phyloP scores from a whole-genome alignment of 202 grass and related monocot species.

The Setaria italica region DNA sequence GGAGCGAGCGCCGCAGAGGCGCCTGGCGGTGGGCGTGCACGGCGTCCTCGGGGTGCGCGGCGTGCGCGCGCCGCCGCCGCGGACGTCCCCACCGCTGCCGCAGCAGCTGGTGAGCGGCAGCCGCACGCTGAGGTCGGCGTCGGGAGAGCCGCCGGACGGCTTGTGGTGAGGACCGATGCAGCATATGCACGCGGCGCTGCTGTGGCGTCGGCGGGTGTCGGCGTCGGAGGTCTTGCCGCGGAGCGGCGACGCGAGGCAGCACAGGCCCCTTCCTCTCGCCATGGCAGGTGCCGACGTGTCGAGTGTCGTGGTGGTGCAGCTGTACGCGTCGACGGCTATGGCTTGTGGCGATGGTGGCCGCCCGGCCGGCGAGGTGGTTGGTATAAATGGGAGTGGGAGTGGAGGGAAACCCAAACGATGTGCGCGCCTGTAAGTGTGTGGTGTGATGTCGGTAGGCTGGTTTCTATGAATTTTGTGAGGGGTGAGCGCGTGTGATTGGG shows the following conservation, averaged over 20 bases:
- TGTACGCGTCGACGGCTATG: not conserved
- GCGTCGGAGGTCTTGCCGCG: conserved; percentile 14
- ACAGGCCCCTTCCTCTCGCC: conserved; percentile 47
- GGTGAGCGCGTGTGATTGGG: conserved; percentile 48
- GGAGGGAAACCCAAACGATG: conserved; percentile 18
- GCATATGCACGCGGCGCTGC: conserved; percentile 77
- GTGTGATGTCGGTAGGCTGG: conserved; percentile 33
- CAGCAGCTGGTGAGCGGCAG: conserved; percentile 57
- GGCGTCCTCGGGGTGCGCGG: conserved; percentile 57
- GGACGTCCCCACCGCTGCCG: conserved; percentile 11
- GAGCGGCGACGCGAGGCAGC: conserved; percentile 58
- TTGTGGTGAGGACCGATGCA: conserved; percentile 71
- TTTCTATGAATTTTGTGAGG: not conserved
- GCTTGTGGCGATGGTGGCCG: conserved; percentile 37
- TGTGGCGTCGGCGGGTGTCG: conserved; percentile 11
- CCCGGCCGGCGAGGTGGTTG: conserved; percentile 27
- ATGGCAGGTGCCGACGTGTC: conserved; percentile 20
- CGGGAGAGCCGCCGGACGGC: conserved; percentile 12
- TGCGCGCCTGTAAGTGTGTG: conserved; percentile 47
- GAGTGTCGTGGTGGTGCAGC: not conserved
- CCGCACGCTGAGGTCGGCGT: conserved; percentile 21
- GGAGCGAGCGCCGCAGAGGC: conserved; percentile 54
- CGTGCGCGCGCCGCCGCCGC: conserved; percentile 23
- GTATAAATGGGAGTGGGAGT: conserved; percentile 39
- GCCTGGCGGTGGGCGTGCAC: conserved; percentile 49